Evolutionary conservation across 139 green algal species (phyloP).

Genomic region (Auxenochlorella pyrenoidosa): DNA sequence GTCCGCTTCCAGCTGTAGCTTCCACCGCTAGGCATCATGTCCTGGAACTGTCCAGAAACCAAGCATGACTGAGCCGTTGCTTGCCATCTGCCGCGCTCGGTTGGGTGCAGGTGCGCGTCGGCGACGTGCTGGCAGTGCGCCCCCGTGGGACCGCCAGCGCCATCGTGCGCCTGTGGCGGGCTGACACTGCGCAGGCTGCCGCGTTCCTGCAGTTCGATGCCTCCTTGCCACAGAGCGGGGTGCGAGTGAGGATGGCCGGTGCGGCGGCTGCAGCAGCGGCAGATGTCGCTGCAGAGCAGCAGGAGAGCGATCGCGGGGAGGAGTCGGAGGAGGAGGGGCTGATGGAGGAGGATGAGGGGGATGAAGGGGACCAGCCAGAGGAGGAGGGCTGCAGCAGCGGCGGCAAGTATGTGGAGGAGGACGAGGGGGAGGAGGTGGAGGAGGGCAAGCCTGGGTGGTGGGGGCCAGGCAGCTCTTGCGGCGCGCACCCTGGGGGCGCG

Average conservation of each 20-base stretch:
- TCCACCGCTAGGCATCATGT: no score
- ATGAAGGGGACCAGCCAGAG: no score
- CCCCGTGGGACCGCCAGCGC: no score
- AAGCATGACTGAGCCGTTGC: no score
- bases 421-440: not conserved
- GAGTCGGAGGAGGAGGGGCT: no score
- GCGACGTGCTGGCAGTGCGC: not conserved
- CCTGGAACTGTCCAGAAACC: no score
- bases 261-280: not conserved
- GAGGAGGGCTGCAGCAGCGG: not conserved
- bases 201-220: not conserved
- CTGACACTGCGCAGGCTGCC: not conserved
- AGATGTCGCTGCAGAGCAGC: not conserved
- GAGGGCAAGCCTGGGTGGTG: no score
- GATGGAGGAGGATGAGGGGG: no score
- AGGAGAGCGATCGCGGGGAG: not conserved
- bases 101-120: not conserved
- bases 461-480: not conserved
- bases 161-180: not conserved
- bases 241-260: no score
- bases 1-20: no score
- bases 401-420: not conserved
- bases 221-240: not conserved
- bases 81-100: no score
- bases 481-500: no score